Evolutionary conservation across 2,329 filamentous ascomycete genomes (phyloP).

Genomic region (Annulohypoxylon truncatum): DNA sequence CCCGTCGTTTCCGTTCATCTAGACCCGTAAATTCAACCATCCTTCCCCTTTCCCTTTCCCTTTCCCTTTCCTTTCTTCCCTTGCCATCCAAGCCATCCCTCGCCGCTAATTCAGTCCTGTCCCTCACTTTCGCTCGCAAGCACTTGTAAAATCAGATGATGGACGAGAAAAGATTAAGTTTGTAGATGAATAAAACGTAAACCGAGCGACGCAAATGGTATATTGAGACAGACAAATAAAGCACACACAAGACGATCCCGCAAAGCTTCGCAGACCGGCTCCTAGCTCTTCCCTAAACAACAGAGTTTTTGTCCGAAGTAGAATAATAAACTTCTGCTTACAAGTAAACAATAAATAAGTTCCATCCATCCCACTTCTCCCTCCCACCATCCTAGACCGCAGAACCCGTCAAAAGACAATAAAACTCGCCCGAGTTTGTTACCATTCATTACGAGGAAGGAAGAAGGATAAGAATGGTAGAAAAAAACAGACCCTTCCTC

Average conservation of each 20-base stretch:
- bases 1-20: neutral
- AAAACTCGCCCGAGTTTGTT: slow-evolving; percentile 1
- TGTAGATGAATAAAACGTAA: neutral
- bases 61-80: neutral
- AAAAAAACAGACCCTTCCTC: neutral
- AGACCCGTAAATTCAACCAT: neutral
- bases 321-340: neutral
- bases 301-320: neutral
- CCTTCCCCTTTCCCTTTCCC: neutral
- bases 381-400: neutral
- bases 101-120: neutral
- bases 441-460: slow-evolving; percentile 15
- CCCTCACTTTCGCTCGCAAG: neutral
- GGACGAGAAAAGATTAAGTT: neutral
- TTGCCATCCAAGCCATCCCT: neutral
- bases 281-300: slow-evolving; percentile 10
- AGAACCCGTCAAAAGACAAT: neutral
- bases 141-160: neutral
- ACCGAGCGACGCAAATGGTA: slow-evolving; percentile 36
- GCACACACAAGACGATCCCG: neutral
- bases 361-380: neutral
- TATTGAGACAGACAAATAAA: slow-evolving; percentile 29
- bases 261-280: slow-evolving; percentile 1
- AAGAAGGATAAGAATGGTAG: slow-evolving; percentile 3
- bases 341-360: neutral